phyloP scores from a whole-genome alignment of 805 yeast species.

The Suhomyces faveliae region DNA sequence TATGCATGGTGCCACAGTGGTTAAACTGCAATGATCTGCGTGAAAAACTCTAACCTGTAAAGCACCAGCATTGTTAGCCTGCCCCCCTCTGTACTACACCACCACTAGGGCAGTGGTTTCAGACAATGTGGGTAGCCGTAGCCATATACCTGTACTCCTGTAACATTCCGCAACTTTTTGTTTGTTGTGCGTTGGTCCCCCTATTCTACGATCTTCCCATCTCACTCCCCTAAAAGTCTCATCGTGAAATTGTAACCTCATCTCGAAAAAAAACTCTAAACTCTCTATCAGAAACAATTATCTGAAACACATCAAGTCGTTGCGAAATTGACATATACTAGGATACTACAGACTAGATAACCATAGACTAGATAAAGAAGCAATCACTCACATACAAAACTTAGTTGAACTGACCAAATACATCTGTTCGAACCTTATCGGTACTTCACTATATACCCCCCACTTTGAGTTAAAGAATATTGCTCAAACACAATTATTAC shows the following conservation, averaged over 20 bases:
- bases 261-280: conserved; percentile 3
- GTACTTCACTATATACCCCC: not conserved
- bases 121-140: not conserved
- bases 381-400: not conserved
- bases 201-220: not conserved
- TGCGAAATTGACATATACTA: not conserved
- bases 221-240: not conserved
- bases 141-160: not conserved
- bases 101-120: not conserved
- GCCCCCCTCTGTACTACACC: not conserved
- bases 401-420: not conserved
- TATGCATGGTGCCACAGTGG: not conserved
- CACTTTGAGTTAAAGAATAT: not conserved
- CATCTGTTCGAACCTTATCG: not conserved
- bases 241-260: conserved; percentile 2
- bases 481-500: not conserved
- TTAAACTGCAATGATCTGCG: conserved; percentile 1
- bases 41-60: not conserved
- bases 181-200: not conserved
- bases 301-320: not conserved
- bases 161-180: not conserved
- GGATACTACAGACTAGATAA: not conserved
- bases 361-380: not conserved
- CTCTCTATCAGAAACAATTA: not conserved
- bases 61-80: not conserved